Evolutionary conservation across 176 grass and related monocot species (phyloP).

Genomic region (Eleusine coracana): DNA sequence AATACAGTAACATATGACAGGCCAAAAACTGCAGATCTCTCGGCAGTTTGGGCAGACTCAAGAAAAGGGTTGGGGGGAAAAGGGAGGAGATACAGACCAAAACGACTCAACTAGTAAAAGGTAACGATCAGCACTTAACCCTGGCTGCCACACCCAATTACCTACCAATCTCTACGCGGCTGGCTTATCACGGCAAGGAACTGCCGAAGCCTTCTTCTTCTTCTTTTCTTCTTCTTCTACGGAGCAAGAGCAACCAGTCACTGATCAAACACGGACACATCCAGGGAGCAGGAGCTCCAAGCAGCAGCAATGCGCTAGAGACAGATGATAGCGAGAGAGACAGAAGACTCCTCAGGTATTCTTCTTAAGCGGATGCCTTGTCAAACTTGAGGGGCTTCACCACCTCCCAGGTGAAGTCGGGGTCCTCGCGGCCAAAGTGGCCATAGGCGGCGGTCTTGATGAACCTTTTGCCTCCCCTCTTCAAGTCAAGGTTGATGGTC

Average conservation of each 20-base stretch:
- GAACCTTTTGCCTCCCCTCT: slow-evolving; percentile 65
- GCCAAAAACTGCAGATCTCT: slow-evolving; percentile 28
- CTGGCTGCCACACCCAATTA: slow-evolving; percentile 38
- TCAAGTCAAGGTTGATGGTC: slow-evolving; percentile 69
- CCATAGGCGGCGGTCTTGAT: slow-evolving; percentile 72
- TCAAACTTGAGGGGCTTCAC: slow-evolving; percentile 65
- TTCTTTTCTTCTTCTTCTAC: slow-evolving; percentile 6
- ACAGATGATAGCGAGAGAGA: background rate
- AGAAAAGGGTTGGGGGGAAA: background rate
- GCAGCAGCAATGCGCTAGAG: slow-evolving; percentile 21
- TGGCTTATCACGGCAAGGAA: slow-evolving; percentile 1
- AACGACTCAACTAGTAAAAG: slow-evolving; percentile 25
- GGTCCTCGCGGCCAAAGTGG: slow-evolving; percentile 62
- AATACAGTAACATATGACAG: slow-evolving; percentile 30
- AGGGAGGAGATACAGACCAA: background rate
- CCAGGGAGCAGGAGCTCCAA: slow-evolving; percentile 21
- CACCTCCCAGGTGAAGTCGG: slow-evolving; percentile 75
- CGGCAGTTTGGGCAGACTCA: slow-evolving; percentile 32
- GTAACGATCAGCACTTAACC: slow-evolving; percentile 20
- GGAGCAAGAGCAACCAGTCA: slow-evolving; percentile 40
- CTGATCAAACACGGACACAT: slow-evolving; percentile 44
- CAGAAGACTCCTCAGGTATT: background rate
- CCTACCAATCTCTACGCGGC: slow-evolving; percentile 34
- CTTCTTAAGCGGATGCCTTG: slow-evolving; percentile 42
- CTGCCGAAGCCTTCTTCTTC: slow-evolving; percentile 26